A percentile compares a stretch with the other conserved stretches of the same genome.
Evolutionary conservation across 495 filamentous ascomycete species (phyloP).

Genomic region (Cercophora samala): DNA sequence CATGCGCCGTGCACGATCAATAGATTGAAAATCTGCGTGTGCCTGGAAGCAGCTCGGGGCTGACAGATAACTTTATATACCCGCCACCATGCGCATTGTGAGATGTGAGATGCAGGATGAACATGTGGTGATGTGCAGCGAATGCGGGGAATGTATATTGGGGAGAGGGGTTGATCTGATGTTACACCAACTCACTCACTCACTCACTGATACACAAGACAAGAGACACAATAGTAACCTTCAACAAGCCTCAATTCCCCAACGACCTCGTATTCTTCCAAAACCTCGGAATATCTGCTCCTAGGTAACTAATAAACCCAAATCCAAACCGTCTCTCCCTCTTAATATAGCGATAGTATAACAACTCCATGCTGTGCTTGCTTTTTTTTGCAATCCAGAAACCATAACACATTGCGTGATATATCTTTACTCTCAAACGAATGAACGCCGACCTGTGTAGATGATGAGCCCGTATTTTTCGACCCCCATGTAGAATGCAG

Average conservation of each 20-base stretch:
- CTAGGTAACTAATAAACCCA: background rate
- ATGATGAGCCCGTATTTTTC: background rate
- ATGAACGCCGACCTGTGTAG: background rate
- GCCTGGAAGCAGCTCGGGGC: background rate
- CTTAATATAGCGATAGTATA: background rate
- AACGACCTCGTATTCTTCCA: background rate
- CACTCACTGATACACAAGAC: too few relatives aligned
- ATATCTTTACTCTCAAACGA: background rate
- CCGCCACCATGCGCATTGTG: background rate
- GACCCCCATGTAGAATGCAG: background rate
- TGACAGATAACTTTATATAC: background rate
- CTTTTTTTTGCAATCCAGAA: background rate
- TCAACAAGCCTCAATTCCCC: background rate
- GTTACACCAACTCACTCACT: background rate
- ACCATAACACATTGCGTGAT: conserved; percentile 6
- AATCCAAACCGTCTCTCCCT: background rate
- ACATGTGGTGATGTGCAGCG: background rate
- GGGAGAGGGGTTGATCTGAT: background rate
- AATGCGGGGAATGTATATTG: background rate
- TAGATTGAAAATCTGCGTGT: background rate
- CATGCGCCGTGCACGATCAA: background rate
- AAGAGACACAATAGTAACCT: background rate
- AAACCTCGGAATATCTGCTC: background rate
- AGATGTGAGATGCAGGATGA: background rate
- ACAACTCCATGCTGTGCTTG: background rate